Evolutionary conservation across 179 eudicot species (phyloP).

Genomic region (Beta corolliflora): DNA sequence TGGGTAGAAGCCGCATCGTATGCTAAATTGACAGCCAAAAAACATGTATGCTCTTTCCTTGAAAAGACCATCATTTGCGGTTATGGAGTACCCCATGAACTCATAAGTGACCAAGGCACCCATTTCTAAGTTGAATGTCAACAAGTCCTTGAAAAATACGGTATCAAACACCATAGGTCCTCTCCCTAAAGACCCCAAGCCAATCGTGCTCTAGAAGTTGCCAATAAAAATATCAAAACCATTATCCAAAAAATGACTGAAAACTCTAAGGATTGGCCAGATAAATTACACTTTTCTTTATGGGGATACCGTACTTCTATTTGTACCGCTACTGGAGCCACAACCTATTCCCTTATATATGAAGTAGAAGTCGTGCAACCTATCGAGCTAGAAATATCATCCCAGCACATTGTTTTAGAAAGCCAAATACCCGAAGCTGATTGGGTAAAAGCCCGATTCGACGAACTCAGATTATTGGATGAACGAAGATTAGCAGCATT

Average conservation of each 20-base stretch:
- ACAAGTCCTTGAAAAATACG: no score
- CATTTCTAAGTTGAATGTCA: no score
- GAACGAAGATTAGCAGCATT: neutral
- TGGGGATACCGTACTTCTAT: neutral
- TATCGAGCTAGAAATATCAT: neutral
- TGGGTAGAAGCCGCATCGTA: no score
- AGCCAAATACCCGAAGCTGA: neutral
- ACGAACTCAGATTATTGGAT: neutral
- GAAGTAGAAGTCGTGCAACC: constrained; percentile 11
- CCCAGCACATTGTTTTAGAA: neutral
- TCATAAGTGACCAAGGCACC: no score
- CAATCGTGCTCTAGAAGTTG: constrained; percentile 1
- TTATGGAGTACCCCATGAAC: no score
- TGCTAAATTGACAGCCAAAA: no score
- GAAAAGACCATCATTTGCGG: no score
- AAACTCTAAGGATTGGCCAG: neutral
- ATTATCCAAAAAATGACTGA: neutral
- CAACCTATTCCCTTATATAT: constrained; percentile 9
- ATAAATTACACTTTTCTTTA: neutral
- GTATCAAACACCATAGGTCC: no score
- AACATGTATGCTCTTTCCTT: no score
- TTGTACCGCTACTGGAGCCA: neutral
- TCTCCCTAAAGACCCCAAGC: neutral
- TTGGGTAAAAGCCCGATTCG: neutral
- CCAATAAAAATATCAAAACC: constrained; percentile 2